Conservation (phyloP, 164 flowering plant genomes). For the Aristolochia californica region DNA sequence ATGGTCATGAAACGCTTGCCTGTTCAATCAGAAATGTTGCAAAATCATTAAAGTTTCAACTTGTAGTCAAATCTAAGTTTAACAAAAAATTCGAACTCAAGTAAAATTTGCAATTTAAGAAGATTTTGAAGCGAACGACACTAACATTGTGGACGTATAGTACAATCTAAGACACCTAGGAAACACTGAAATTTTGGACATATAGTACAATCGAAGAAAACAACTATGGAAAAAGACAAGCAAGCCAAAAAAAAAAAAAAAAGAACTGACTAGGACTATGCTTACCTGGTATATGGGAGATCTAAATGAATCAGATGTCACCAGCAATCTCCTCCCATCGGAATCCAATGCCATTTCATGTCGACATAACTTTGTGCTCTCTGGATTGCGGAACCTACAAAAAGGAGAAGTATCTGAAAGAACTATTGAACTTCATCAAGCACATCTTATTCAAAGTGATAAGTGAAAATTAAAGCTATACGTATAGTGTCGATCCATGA, state of each 20-base stretch:
- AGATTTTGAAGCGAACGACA: background rate
- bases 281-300: slow-evolving; percentile 86
- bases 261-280: background rate
- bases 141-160: background rate
- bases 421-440: background rate
- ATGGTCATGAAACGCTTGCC: background rate
- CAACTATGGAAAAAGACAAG: background rate
- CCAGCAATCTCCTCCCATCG: slow-evolving; percentile 59
- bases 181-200: background rate
- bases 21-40: background rate
- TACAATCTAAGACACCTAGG: no score
- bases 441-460: no score
- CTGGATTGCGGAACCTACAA: slow-evolving; percentile 45
- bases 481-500: no score
- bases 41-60: no score
- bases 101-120: background rate
- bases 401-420: background rate
- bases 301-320: slow-evolving; percentile 68
- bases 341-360: slow-evolving; percentile 86
- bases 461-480: no score
- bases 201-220: background rate
- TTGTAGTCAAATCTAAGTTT: no score
- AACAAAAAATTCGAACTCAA: background rate
- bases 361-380: slow-evolving; percentile 28
- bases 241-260: background rate